Evolutionary conservation across 208 protist genomes (phyloP), one percentile per base, ranked within the genome.

Genomic region (Strigomonas culicis): DNA sequence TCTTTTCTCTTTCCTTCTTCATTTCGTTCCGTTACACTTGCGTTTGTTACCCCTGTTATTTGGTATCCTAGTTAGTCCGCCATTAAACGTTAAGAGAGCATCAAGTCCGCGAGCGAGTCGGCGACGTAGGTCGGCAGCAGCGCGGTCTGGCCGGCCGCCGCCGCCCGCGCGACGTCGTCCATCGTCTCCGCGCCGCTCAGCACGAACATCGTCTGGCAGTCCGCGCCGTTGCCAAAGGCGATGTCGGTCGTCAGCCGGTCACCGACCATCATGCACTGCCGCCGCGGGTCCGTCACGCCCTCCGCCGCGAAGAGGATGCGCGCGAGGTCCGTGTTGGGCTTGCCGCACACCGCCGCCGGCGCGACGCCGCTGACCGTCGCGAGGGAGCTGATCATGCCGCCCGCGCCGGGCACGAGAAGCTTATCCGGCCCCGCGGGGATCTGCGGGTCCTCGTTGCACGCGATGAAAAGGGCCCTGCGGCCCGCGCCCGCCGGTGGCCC

Each of bases 181-280:
- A 77, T 0, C 1, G 63, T 63, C 59, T 89, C 86, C 1, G 70
- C 71, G 1, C 86, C 86, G 65, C 64, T 87, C 36, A 92, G 72
- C 55, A 92, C 86, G 11, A 92, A 63, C 77, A 92, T 79, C 17
- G 76, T 86, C 44, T 75, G 62, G 52, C 79, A 87, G 0, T 70
- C 63, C 3, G 82, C 80, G 0, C 44, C 73, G 59, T 88, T 88
- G 21, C 86, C 86, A 81, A 92, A 92, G 11, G 75, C 80, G 22
- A 92, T 73, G 57, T 92, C 86, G 11, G 86, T 92, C n/a, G 73
- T 84, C 8, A 92, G 73, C 10, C 86, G 82, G 51, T 92, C 86
- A 1, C 86, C 86, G 11, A 92, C 63, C 86, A 92, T 92, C 50
- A 92, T 61, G 72, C 86, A 92, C 49, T 43, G 31, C 62, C 63